Evolutionary conservation across 2,329 filamentous ascomycete species (phyloP).

Genomic region (Colletotrichum incanum): DNA sequence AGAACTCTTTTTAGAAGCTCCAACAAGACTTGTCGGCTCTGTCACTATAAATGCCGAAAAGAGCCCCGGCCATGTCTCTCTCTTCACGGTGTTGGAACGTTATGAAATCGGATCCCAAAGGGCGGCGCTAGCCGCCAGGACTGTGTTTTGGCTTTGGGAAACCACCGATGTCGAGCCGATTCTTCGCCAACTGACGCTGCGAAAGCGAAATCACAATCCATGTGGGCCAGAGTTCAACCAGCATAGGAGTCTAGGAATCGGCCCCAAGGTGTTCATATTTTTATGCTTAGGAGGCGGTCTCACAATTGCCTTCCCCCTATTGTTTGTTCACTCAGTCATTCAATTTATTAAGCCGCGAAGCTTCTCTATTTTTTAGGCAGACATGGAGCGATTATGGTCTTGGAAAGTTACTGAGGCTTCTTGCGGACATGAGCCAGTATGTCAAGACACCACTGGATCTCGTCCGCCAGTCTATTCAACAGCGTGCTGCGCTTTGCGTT

Average conservation of each 20-base stretch:
- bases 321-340: background rate
- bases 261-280: background rate
- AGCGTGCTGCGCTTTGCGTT: background rate
- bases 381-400: too few species aligned
- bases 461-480: background rate
- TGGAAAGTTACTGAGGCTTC: too few species aligned
- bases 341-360: background rate
- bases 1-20: too few species aligned
- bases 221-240: background rate
- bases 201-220: background rate
- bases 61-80: too few species aligned
- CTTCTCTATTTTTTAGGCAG: background rate
- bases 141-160: background rate
- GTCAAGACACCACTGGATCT: background rate
- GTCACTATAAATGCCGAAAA: too few species aligned
- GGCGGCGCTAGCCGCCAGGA: background rate
- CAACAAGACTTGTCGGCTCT: too few species aligned
- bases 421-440: background rate
- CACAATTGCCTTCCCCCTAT: background rate
- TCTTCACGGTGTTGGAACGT: background rate
- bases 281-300: background rate
- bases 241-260: background rate
- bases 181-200: background rate
- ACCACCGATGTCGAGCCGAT: background rate
- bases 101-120: background rate